Evolutionary conservation across 2,329 filamentous ascomycete genomes (phyloP).

Genomic region (Trichoderma guizhouense): DNA sequence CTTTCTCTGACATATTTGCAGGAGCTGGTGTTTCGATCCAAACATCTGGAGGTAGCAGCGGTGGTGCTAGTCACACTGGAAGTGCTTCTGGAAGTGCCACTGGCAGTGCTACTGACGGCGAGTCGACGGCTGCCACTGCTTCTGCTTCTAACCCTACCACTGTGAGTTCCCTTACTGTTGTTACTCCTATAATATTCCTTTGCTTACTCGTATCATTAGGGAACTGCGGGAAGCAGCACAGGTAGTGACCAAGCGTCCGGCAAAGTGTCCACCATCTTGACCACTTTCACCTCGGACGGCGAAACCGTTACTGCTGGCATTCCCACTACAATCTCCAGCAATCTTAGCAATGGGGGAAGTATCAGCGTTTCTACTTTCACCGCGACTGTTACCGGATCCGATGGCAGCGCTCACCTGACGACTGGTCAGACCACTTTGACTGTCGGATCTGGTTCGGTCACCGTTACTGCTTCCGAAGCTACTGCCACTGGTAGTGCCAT

Average conservation of each 20-base stretch:
- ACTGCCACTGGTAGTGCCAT: constrained; percentile 17
- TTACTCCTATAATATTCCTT: neutral
- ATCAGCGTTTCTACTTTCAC: constrained; percentile 22
- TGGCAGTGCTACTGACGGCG: neutral
- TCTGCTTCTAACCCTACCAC: neutral
- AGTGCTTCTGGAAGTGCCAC: neutral
- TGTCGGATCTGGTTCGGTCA: constrained; percentile 20
- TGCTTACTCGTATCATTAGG: neutral
- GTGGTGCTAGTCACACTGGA: neutral
- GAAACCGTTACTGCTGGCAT: constrained; percentile 35
- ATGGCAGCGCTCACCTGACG: constrained; percentile 26
- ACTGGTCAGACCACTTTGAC: constrained; percentile 29
- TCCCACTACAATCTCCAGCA: constrained; percentile 34
- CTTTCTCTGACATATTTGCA: constrained; percentile 23
- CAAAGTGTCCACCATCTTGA: constrained; percentile 37
- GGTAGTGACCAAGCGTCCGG: neutral
- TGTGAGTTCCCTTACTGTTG: constrained; percentile 5
- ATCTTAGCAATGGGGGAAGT: constrained; percentile 23
- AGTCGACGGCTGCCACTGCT: neutral
- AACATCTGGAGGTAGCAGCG: neutral
- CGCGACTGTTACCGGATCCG: constrained; percentile 24
- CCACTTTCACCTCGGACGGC: constrained; percentile 35
- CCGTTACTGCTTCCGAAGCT: constrained; percentile 18
- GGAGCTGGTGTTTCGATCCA: constrained; percentile 36
- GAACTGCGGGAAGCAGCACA: neutral